Conservation (phyloP, 1,284 basidiomycete species). For the Rhodotorula sp. region DNA sequence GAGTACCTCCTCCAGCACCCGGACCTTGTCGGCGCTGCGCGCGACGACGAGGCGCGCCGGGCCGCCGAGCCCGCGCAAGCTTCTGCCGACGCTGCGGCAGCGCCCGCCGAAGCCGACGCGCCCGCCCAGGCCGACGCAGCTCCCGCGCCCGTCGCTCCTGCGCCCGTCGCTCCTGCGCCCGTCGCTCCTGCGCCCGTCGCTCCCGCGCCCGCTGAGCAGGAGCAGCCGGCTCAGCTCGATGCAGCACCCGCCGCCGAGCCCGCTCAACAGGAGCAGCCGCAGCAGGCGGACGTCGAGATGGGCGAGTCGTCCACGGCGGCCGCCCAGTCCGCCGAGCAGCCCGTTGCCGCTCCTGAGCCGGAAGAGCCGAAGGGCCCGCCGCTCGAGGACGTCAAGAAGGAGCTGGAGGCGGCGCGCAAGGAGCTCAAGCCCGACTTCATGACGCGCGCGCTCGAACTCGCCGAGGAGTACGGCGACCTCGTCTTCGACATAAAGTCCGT, state of each 20-base stretch:
- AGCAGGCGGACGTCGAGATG: conserved; percentile 26
- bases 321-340: not conserved
- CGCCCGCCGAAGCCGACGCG: conserved; percentile 8
- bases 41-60: conserved; percentile 54
- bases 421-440: conserved; percentile 67
- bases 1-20: conserved; percentile 84
- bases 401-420: conserved; percentile 68
- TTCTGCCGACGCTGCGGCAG: conserved; percentile 20
- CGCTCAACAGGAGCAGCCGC: conserved; percentile 3
- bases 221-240: not conserved
- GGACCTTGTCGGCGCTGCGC: conserved; percentile 63
- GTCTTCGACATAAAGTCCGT: conserved; percentile 83
- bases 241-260: not conserved
- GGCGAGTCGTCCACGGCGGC: conserved; percentile 14
- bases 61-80: conserved; percentile 32
- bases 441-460: conserved; percentile 69
- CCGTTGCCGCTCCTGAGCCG: not conserved
- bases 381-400: conserved; percentile 49
- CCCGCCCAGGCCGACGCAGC: conserved; percentile 22
- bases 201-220: conserved; percentile 23
- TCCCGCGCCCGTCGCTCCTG: conserved; percentile 20
- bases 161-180: conserved; percentile 21
- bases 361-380: conserved; percentile 20
- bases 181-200: conserved; percentile 31
- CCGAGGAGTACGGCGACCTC: conserved; percentile 82